Evolutionary conservation across 257 asterid genomes (phyloP).

Genomic region (Penstemon barbatus): DNA sequence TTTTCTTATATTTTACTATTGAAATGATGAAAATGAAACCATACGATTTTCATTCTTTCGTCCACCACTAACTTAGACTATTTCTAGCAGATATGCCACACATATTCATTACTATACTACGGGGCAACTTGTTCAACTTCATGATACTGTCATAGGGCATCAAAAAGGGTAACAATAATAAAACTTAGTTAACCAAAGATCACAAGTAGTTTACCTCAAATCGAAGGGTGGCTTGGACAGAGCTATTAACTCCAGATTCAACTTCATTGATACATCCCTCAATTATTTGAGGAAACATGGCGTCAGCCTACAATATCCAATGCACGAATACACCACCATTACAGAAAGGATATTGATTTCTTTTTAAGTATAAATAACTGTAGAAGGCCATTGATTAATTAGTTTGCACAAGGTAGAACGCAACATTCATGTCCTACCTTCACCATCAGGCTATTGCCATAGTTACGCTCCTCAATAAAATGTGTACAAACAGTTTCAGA

Average conservation of each 20-base stretch:
- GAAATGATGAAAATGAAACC: too few species aligned
- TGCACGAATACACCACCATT: slow-evolving; percentile 1
- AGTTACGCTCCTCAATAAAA: slow-evolving; percentile 19
- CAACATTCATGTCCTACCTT: slow-evolving; percentile 25
- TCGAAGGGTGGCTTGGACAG: slow-evolving; percentile 56
- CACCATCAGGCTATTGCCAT: slow-evolving; percentile 15
- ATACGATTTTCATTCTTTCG: not conserved
- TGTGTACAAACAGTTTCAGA: slow-evolving; percentile 28
- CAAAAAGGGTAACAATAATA: not conserved
- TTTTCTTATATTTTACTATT: too few species aligned
- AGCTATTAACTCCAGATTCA: slow-evolving; percentile 34
- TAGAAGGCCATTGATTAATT: not conserved
- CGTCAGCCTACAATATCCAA: slow-evolving; percentile 36
- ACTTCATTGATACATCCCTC: slow-evolving; percentile 36
- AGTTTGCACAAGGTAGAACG: slow-evolving; percentile 1
- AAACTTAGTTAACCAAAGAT: slow-evolving; percentile 16
- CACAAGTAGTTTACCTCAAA: slow-evolving; percentile 67
- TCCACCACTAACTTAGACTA: not conserved
- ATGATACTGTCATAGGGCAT: slow-evolving; percentile 4
- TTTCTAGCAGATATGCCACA: not conserved
- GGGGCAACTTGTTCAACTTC: not conserved
- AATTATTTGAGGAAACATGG: slow-evolving; percentile 14
- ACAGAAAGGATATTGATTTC: not conserved
- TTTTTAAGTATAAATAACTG: not conserved
- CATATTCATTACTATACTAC: not conserved